Conservation (phyloP, 2,329 filamentous ascomycete genomes). For the Pleomassaria siparia region DNA sequence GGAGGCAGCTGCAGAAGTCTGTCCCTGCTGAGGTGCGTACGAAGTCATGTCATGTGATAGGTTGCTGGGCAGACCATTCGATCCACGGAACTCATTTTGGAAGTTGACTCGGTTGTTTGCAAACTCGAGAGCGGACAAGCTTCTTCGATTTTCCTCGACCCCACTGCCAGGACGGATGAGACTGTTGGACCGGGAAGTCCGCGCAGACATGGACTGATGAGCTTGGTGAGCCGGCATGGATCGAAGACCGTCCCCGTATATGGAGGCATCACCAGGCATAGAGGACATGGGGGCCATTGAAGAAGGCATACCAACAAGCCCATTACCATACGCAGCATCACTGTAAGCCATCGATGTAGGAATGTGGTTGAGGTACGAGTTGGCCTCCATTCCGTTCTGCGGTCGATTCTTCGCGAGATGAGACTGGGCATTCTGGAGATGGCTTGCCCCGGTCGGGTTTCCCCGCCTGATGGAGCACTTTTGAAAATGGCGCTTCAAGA, state of each 20-base stretch:
- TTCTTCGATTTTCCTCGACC: conserved; percentile 40
- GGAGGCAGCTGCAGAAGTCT: conserved; percentile 21
- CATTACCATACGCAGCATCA: conserved; percentile 31
- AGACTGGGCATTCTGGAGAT: conserved; percentile 88
- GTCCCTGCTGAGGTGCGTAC: conserved; percentile 30
- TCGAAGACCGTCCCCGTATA: conserved; percentile 41
- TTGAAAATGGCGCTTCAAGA: conserved; percentile 97
- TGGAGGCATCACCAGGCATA: conserved; percentile 28
- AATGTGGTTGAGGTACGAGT: conserved; percentile 40
- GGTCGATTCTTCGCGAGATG: conserved; percentile 72
- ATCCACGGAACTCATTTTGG: conserved; percentile 36
- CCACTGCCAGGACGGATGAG: conserved; percentile 47
- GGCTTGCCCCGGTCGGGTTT: conserved; percentile 91
- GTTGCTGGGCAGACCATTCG: conserved; percentile 32
- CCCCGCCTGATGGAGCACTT: conserved; percentile 97
- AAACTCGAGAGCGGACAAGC: conserved; percentile 40
- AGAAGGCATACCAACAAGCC: conserved; percentile 32
- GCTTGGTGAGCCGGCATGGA: conserved; percentile 43
- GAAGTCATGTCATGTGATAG: conserved; percentile 26
- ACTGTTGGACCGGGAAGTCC: conserved; percentile 53
- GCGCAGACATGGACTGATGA: conserved; percentile 48
- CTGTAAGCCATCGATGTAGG: conserved; percentile 37
- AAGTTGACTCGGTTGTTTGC: conserved; percentile 36
- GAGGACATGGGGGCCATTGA: conserved; percentile 39
- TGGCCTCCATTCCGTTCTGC: conserved; percentile 36